phyloP scores from a whole-genome alignment of 139 green algal genomes.

The Chlamydomonas sphaeroides region DNA sequence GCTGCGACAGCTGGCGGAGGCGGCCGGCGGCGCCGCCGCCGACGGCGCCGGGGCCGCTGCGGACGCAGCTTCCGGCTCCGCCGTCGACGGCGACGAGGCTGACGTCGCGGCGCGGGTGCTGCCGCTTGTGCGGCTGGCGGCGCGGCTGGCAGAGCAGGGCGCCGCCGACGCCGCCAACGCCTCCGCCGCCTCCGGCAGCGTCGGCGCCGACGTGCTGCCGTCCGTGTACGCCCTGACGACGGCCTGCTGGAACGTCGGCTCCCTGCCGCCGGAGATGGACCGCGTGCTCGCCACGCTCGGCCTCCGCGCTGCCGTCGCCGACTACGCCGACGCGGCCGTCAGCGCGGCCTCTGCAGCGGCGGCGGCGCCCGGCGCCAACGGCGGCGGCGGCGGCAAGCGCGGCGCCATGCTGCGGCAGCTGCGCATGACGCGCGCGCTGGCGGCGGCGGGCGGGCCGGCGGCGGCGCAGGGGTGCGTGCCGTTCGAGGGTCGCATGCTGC shows the following conservation, averaged over 20 bases:
- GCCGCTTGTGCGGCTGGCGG: slow-evolving; percentile 1
- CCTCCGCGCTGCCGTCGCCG: no score
- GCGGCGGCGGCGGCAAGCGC: no score
- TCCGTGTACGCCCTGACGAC: slow-evolving; percentile 10
- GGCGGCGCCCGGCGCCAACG: no score
- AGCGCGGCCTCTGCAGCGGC: no score
- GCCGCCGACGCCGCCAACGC: not conserved
- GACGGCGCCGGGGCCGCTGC: not conserved
- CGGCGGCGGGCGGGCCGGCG: not conserved
- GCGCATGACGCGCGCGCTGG: no score
- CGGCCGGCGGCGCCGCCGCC: not conserved
- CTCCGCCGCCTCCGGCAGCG: not conserved
- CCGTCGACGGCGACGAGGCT: not conserved
- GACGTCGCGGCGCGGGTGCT: not conserved
- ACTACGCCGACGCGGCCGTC: no score
- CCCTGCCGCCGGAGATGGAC: not conserved
- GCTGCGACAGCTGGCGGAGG: not conserved
- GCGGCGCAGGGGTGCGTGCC: not conserved
- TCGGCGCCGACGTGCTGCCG: not conserved
- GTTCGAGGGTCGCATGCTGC: slow-evolving; percentile 22
- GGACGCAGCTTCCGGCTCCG: not conserved
- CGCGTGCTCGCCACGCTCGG: not conserved
- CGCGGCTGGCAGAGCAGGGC: not conserved
- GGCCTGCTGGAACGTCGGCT: slow-evolving; percentile 16
- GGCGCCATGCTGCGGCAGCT: no score